A percentile compares a stretch with the other conserved stretches of the same genome.
These are phyloP conservation scores for Penicillium sp. DNA, from an alignment of 2,329 filamentous ascomycete species.

Conservation along the genomic window DNA sequence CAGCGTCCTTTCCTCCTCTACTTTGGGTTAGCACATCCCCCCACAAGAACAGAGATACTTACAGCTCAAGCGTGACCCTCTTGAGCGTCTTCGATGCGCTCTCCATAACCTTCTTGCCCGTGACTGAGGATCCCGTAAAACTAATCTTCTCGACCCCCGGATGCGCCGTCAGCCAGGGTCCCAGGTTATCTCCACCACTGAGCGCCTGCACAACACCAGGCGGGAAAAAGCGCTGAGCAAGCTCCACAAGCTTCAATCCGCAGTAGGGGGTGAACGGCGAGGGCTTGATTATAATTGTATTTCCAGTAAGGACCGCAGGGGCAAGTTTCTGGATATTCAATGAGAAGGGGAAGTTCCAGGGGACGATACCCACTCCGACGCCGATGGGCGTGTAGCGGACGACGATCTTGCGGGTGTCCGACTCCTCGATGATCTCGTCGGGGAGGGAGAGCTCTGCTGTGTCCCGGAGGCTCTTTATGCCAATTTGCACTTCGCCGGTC, in stretches of 20 bases:
- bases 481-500: constrained; percentile 30
- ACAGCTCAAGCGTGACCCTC: constrained; percentile 56
- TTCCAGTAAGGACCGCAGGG: constrained; percentile 57
- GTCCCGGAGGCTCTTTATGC: constrained; percentile 26
- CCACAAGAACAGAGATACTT: background rate
- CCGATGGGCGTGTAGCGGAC: constrained; percentile 46
- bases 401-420: constrained; percentile 41
- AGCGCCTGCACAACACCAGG: constrained; percentile 62
- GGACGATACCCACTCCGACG: constrained; percentile 59
- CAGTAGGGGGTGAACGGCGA: constrained; percentile 59
- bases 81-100: constrained; percentile 59
- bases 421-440: constrained; percentile 56
- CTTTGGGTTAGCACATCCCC: background rate
- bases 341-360: constrained; percentile 61
- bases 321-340: constrained; percentile 56
- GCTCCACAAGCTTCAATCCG: constrained; percentile 59
- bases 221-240: constrained; percentile 56
- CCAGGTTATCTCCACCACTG: constrained; percentile 60
- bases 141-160: constrained; percentile 61
- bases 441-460: constrained; percentile 16
- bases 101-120: constrained; percentile 56
- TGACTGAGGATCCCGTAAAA: constrained; percentile 62
- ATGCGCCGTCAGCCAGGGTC: constrained; percentile 59
- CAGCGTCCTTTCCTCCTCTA: constrained; percentile 60
- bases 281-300: constrained; percentile 59